phyloP scores from a whole-genome alignment of 1,284 basidiomycete species.

The Ganoderma leucocontextum region DNA sequence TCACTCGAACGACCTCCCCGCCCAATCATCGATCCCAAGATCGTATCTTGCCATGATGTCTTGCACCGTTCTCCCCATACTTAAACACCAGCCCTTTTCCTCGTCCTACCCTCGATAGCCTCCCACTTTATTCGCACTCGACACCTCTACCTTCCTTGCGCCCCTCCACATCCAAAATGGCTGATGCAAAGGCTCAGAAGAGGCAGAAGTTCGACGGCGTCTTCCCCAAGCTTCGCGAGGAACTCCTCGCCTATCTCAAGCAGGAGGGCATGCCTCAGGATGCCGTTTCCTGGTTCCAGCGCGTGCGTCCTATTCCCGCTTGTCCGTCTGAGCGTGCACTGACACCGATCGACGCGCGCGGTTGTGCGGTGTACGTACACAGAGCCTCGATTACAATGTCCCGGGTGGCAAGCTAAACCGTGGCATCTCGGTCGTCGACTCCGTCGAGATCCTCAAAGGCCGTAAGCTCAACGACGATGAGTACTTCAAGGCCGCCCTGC shows the following conservation, averaged over 20 bases:
- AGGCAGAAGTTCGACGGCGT: constrained; percentile 62
- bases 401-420: constrained; percentile 98
- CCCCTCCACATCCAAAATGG: constrained; percentile 23
- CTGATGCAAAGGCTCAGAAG: constrained; percentile 49
- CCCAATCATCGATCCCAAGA: not conserved
- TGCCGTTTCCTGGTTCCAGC: constrained; percentile 83
- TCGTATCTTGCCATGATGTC: not conserved
- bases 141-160: not conserved
- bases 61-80: not conserved
- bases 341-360: constrained; percentile 3
- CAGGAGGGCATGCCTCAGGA: constrained; percentile 83
- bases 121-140: not conserved
- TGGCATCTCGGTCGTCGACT: constrained; percentile 94
- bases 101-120: not conserved
- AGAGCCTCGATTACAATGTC: constrained; percentile 95
- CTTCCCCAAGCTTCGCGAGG: constrained; percentile 60
- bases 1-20: not conserved
- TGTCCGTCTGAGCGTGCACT: not conserved
- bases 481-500: constrained; percentile 88
- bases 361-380: not conserved
- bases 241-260: constrained; percentile 71
- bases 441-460: constrained; percentile 88
- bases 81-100: not conserved
- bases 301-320: constrained; percentile 53
- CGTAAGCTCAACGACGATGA: constrained; percentile 78